A percentile compares a stretch with the other conserved stretches of the same genome.
Evolutionary conservation across 176 grass and related monocot genomes (phyloP).

Genomic region (Phyllostachys edulis): DNA sequence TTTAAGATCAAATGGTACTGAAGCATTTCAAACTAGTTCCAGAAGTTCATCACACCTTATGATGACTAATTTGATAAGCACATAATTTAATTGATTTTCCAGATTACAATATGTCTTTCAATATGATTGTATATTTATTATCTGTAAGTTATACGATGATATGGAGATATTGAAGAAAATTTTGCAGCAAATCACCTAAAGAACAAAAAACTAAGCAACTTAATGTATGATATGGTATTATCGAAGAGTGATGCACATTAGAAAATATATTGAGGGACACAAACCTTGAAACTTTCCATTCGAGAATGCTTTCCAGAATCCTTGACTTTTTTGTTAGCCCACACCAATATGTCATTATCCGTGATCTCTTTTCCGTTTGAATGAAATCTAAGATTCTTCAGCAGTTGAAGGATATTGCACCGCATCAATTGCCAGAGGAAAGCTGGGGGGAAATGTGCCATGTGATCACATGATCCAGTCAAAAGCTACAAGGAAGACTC

Average conservation of each 20-base stretch:
- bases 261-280: slow-evolving; percentile 22
- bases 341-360: slow-evolving; percentile 64
- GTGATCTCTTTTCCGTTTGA: slow-evolving; percentile 65
- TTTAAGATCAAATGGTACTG: neutral
- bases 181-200: neutral
- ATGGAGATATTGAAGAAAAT: neutral
- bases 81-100: neutral
- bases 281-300: slow-evolving; percentile 78
- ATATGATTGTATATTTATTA: neutral
- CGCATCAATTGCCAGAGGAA: slow-evolving; percentile 89
- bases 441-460: slow-evolving; percentile 37
- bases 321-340: slow-evolving; percentile 70
- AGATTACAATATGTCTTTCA: neutral
- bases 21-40: neutral
- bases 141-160: slow-evolving; percentile 3
- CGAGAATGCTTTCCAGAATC: slow-evolving; percentile 55
- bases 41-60: neutral
- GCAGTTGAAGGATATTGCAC: slow-evolving; percentile 71
- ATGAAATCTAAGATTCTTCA: slow-evolving; percentile 68
- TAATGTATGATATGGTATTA: neutral
- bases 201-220: neutral
- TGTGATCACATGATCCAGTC: neutral
- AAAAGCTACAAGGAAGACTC: neutral
- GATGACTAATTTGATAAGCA: no score
- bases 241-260: slow-evolving; percentile 9